Percentiles rank a stretch among this genome's conserved stretches.
phyloP scores from a whole-genome alignment of 305 asterid species.

The Fraxinus angustifolia region DNA sequence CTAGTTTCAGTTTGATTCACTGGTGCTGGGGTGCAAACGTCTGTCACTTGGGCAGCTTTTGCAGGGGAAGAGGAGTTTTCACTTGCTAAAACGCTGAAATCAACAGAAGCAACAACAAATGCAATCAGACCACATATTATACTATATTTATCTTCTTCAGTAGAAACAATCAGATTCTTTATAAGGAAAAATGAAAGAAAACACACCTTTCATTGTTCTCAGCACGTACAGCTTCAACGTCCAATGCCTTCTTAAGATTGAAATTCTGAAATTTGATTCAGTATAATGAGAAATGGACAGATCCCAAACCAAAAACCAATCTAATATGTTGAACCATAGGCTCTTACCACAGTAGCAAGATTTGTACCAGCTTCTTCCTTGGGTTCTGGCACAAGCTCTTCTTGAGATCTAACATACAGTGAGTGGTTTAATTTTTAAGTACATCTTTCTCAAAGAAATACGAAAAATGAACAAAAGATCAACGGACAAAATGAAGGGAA shows the following conservation, averaged over 20 bases:
- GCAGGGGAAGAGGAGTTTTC: constrained; percentile 18
- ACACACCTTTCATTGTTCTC: constrained; percentile 32
- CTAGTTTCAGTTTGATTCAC: constrained; percentile 32
- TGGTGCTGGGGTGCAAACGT: constrained; percentile 67
- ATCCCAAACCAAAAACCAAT: not conserved
- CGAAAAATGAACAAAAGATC: not conserved
- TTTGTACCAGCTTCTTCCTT: constrained; percentile 30
- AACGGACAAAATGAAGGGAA: not conserved
- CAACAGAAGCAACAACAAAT: constrained; percentile 4
- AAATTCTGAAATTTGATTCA: constrained; percentile 21
- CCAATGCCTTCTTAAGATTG: constrained; percentile 21
- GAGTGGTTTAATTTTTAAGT: not conserved
- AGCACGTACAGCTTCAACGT: constrained; percentile 16
- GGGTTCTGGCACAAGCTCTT: constrained; percentile 23
- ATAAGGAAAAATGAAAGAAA: constrained; percentile 18
- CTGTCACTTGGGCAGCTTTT: constrained; percentile 37
- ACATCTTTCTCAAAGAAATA: not conserved
- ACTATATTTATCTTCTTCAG: not conserved
- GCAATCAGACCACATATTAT: not conserved
- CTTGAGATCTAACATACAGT: constrained; percentile 14
- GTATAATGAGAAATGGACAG: not conserved
- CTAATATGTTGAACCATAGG: not conserved
- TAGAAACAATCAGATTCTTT: not conserved
- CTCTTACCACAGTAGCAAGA: constrained; percentile 10
- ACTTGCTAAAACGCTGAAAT: constrained; percentile 22